Conservation (phyloP, 2,329 filamentous ascomycete species). For the Colletotrichum cordylinicola region DNA sequence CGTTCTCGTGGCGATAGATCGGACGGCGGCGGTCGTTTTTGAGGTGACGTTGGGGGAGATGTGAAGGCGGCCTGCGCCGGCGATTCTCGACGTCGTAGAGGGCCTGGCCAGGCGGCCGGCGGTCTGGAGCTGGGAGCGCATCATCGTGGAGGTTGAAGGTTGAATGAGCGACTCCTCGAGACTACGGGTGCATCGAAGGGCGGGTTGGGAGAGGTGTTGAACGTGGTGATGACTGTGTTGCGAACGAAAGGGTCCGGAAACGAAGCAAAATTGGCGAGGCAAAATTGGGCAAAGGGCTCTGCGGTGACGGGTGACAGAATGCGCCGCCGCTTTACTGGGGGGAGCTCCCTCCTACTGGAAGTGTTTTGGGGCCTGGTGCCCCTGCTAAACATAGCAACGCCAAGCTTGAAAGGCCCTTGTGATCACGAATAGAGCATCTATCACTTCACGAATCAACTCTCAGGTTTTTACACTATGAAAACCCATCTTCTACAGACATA, state of each 20-base stretch:
- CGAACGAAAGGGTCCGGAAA: not conserved
- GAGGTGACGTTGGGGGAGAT: slow-evolving; percentile 6
- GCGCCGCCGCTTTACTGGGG: slow-evolving; percentile 1
- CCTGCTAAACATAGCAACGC: not conserved
- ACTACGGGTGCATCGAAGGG: not conserved
- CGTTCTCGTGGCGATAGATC: not conserved
- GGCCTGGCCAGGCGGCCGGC: slow-evolving; percentile 14
- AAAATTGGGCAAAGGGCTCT: slow-evolving; percentile 12
- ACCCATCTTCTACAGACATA: fast-evolving
- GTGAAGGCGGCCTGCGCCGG: not conserved
- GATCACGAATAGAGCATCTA: not conserved
- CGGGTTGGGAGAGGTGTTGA: not conserved
- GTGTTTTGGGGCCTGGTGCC: not conserved
- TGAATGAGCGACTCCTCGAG: not conserved
- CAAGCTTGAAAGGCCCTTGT: not conserved
- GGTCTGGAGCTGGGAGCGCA: slow-evolving; percentile 19
- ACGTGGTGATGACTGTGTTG: not conserved
- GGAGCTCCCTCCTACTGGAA: not conserved
- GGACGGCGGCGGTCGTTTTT: not conserved
- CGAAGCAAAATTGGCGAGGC: not conserved
- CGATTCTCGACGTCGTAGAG: slow-evolving; percentile 1
- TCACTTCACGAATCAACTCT: not conserved
- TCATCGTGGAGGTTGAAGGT: not conserved
- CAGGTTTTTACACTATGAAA: fast-evolving
- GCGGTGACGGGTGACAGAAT: not conserved